Percentiles rank a stretch among this genome's conserved stretches.
These are phyloP conservation scores for Fagopyrum homotropicum DNA, from an alignment of 148 eudicot species.

Conservation along the genomic window DNA sequence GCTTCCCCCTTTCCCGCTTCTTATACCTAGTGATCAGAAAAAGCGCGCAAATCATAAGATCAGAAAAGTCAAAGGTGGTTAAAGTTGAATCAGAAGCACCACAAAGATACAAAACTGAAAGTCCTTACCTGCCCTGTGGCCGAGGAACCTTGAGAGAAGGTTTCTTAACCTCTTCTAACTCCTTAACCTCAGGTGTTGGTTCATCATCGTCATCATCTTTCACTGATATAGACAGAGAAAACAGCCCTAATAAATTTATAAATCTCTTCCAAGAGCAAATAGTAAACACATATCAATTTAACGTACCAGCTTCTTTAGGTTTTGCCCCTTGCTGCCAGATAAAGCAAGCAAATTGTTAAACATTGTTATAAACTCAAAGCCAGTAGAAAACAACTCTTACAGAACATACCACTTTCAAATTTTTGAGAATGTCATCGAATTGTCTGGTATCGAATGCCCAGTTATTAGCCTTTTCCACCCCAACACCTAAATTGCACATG, in stretches of 20 bases:
- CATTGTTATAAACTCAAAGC: not conserved
- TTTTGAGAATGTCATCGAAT: conserved; percentile 85
- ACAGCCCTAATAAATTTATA: not conserved
- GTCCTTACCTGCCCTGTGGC: conserved; percentile 80
- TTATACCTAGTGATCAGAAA: conserved; percentile 47
- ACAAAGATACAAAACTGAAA: not conserved
- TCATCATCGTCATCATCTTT: conserved; percentile 29
- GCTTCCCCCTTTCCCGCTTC: conserved; percentile 82
- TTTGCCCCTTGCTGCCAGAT: conserved; percentile 60
- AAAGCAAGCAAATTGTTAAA: not conserved
- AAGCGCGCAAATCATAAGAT: not conserved
- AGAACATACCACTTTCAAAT: conserved; percentile 73
- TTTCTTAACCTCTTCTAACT: conserved; percentile 25
- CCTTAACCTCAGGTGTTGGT: conserved; percentile 15
- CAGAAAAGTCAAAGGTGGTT: not conserved
- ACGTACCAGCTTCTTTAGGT: conserved; percentile 37
- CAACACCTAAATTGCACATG: conserved; percentile 48
- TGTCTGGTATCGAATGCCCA: conserved; percentile 97
- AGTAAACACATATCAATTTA: not conserved
- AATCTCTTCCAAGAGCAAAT: not conserved
- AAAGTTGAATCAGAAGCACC: not conserved
- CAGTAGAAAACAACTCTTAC: not conserved
- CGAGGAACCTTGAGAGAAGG: conserved; percentile 55
- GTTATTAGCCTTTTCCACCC: conserved; percentile 64
- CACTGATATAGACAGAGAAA: conserved; percentile 15